Conservation (phyloP, 768 basidiomycete genomes). For the Lyophyllum atratum region DNA sequence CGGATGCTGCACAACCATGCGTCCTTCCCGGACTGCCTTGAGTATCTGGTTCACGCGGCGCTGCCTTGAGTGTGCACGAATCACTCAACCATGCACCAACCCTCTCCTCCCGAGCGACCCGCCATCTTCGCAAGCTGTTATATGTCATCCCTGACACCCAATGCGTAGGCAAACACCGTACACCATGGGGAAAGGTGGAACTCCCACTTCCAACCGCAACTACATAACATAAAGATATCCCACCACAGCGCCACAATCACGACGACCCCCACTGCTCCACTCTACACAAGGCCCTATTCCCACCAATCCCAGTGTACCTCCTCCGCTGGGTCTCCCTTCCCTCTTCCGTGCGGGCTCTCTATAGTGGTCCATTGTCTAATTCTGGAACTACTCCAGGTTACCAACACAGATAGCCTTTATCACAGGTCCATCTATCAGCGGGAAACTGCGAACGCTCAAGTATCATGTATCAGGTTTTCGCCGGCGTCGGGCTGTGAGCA, state of each 20-base stretch:
- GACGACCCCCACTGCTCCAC: not conserved
- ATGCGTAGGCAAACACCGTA: too few relatives aligned
- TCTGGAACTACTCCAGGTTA: not conserved
- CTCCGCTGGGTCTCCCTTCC: not conserved
- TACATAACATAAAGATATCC: not conserved
- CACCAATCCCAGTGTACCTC: not conserved
- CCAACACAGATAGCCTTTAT: not conserved
- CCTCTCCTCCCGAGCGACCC: too few relatives aligned
- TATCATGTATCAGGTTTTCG: not conserved
- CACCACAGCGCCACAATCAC: not conserved
- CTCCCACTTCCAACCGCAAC: not conserved
- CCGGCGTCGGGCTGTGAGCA: not conserved
- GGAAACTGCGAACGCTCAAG: not conserved
- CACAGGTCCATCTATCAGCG: not conserved
- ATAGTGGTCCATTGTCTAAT: not conserved
- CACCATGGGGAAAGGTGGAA: not conserved
- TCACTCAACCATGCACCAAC: too few relatives aligned
- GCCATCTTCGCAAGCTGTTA: too few relatives aligned
- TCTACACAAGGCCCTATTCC: not conserved
- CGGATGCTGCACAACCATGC: not conserved
- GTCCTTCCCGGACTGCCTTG: constrained; percentile 1
- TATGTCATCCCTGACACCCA: not conserved
- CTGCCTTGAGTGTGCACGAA: too few relatives aligned
- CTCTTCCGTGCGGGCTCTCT: not conserved
- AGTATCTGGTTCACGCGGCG: too few relatives aligned